Percentiles rank a stretch among this genome's conserved stretches.
Conservation (phyloP, 768 basidiomycete species). For the Leccinum sublutescens region DNA sequence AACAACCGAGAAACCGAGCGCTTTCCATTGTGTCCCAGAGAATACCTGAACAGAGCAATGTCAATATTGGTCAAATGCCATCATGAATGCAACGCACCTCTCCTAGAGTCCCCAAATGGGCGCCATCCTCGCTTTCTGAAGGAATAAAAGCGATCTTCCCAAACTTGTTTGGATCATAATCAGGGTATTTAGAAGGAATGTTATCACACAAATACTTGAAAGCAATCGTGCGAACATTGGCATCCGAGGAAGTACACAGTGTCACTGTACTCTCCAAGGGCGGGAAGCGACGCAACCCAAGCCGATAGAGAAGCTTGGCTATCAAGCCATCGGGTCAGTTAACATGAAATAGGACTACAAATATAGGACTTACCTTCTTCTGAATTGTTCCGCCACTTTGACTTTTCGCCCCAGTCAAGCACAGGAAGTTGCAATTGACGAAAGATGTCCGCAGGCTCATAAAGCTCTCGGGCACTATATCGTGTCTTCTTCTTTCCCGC, state of each 20-base stretch:
- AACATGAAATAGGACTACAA: neutral
- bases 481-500: slow-evolving; percentile 42
- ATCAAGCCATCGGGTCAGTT: slow-evolving; percentile 5
- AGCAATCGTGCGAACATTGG: slow-evolving; percentile 53
- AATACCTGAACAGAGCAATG: slow-evolving; percentile 54
- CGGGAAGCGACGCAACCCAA: slow-evolving; percentile 70
- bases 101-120: slow-evolving; percentile 56
- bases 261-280: slow-evolving; percentile 62
- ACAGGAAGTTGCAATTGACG: slow-evolving; percentile 75
- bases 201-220: slow-evolving; percentile 85
- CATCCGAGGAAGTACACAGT: slow-evolving; percentile 61
- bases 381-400: slow-evolving; percentile 77
- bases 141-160: slow-evolving; percentile 75
- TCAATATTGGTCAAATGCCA: neutral
- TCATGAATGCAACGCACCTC: slow-evolving; percentile 45
- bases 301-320: slow-evolving; percentile 79
- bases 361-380: slow-evolving; percentile 68
- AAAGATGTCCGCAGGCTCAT: slow-evolving; percentile 77
- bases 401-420: slow-evolving; percentile 79
- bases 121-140: slow-evolving; percentile 51
- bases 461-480: slow-evolving; percentile 70
- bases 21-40: slow-evolving; percentile 60
- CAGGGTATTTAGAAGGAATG: slow-evolving; percentile 53
- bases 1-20: slow-evolving; percentile 74
- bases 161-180: slow-evolving; percentile 57